Evolutionary conservation across 306 rosid genomes (phyloP).

Genomic region (Pterocarpus santalinus): DNA sequence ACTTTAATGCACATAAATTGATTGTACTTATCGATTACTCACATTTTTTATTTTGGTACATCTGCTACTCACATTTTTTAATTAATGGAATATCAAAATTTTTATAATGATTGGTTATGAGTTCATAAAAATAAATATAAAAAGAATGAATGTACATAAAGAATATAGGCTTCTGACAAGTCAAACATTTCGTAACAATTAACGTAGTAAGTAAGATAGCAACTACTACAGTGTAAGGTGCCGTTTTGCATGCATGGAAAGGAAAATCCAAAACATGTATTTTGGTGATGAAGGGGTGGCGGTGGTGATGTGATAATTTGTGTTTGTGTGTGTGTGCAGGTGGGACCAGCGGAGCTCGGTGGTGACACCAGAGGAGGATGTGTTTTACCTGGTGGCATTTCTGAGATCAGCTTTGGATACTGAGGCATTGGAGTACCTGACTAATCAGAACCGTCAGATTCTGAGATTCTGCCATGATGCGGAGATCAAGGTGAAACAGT

Average conservation of each 20-base stretch:
- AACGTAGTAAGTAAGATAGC: slow-evolving; percentile 31
- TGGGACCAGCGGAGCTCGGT: slow-evolving; percentile 91
- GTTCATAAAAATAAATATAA: neutral
- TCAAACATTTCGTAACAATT: slow-evolving; percentile 33
- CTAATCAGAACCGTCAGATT: slow-evolving; percentile 79
- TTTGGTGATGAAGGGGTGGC: slow-evolving; percentile 1
- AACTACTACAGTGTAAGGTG: slow-evolving; percentile 19
- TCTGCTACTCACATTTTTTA: too few relatives aligned
- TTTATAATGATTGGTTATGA: neutral
- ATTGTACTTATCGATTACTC: neutral
- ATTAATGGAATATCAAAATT: neutral
- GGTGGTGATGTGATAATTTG: slow-evolving; percentile 34
- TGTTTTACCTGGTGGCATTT: slow-evolving; percentile 93
- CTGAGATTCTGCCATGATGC: slow-evolving; percentile 74
- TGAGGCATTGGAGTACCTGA: slow-evolving; percentile 71
- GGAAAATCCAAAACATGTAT: slow-evolving; percentile 39
- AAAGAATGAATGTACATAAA: neutral
- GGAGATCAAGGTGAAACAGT: slow-evolving; percentile 77
- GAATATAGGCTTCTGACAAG: slow-evolving; percentile 39
- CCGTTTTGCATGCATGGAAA: slow-evolving; percentile 36
- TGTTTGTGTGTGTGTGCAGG: slow-evolving; percentile 48
- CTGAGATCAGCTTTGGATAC: slow-evolving; percentile 83
- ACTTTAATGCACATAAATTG: too few relatives aligned
- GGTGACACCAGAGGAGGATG: slow-evolving; percentile 84
- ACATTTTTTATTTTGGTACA: neutral